Percentiles rank a stretch among this genome's conserved stretches.
phyloP scores from a whole-genome alignment of 2,329 filamentous ascomycete genomes.

The Laburnicola sp. region DNA sequence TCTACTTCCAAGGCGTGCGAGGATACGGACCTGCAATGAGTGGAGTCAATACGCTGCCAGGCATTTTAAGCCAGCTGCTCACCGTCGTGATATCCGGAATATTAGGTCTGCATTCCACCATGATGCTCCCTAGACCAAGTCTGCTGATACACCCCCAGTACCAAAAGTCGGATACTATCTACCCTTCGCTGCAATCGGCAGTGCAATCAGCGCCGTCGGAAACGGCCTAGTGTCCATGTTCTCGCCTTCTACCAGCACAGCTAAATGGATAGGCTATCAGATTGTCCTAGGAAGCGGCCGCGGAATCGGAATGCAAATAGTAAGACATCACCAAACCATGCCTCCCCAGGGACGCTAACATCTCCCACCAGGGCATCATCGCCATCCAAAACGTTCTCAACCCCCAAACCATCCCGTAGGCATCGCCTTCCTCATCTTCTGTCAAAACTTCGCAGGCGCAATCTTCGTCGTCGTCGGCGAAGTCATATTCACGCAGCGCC shows the following conservation, averaged over 20 bases:
- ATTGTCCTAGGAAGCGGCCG: slow-evolving; percentile 31
- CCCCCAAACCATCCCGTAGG: slow-evolving; percentile 33
- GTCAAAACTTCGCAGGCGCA: slow-evolving; percentile 47
- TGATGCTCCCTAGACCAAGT: slow-evolving; percentile 2
- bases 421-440: slow-evolving; percentile 40
- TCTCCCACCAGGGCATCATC: slow-evolving; percentile 32
- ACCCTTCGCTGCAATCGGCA: slow-evolving; percentile 24
- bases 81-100: slow-evolving; percentile 5
- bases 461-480: slow-evolving; percentile 48
- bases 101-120: not conserved
- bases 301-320: slow-evolving; percentile 44
- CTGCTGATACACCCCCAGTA: slow-evolving; percentile 18
- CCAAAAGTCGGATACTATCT: slow-evolving; percentile 21
- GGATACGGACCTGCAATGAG: slow-evolving; percentile 35
- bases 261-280: slow-evolving; percentile 24
- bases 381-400: slow-evolving; percentile 44
- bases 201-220: slow-evolving; percentile 40
- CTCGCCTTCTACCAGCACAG: slow-evolving; percentile 24
- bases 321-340: not conserved
- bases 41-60: slow-evolving; percentile 42
- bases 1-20: slow-evolving; percentile 45
- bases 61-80: slow-evolving; percentile 21
- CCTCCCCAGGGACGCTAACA: not conserved
- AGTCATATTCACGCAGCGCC: slow-evolving; percentile 27
- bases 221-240: slow-evolving; percentile 45